Evolutionary conservation across 495 filamentous ascomycete genomes (phyloP), one percentile per base, ranked within the genome.

Genomic region (Corynascus novoguineensis): DNA sequence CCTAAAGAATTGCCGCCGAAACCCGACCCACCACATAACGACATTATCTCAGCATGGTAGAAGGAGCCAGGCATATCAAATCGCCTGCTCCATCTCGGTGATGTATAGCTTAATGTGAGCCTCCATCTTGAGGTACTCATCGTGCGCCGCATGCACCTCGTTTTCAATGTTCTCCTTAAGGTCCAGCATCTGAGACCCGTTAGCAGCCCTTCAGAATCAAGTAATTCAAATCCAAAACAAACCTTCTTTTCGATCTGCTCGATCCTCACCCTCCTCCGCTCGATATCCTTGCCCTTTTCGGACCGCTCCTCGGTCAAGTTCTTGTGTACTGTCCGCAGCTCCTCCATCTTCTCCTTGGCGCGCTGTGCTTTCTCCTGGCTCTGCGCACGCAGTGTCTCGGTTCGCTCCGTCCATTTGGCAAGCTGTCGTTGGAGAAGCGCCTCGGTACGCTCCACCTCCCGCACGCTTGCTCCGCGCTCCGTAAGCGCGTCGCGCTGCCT

Each of bases 231-330:
- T 1, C 6, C 14, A 10, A 2, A 22, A 64, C 78, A 59, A 80
- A 92, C 91, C 88, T 97, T 96, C 78, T 96, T 97, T 82, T 97
- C 93, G 31, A 89, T 96, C 77, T 96, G 90, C 75, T 97, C 92
- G 59, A 97, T 97, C 51, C 90, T 74, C 10, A 97, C 90, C 60
- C 89, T 82, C 69, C 91, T 80, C 66, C 83, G 82, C 75, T 98
- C 93, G 75, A 97, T 93, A 67, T 97, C 93, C 21, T 85, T 82
- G 34, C 86, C 85, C 73, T 92, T 92, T 50, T 89, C 89, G 0
- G 79, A 78, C 59, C 90, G 79, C 77, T 98, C 95, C 58, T 93
- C 88, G 0, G 85, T 87, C 50, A 97, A 71, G 61, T 83, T 80
- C 65, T 82, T 83, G 73, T 98, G 95, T 14, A 90, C 82, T 34